Evolutionary conservation across 768 basidiomycete species (phyloP).

Genomic region (Boletus subparvulus): DNA sequence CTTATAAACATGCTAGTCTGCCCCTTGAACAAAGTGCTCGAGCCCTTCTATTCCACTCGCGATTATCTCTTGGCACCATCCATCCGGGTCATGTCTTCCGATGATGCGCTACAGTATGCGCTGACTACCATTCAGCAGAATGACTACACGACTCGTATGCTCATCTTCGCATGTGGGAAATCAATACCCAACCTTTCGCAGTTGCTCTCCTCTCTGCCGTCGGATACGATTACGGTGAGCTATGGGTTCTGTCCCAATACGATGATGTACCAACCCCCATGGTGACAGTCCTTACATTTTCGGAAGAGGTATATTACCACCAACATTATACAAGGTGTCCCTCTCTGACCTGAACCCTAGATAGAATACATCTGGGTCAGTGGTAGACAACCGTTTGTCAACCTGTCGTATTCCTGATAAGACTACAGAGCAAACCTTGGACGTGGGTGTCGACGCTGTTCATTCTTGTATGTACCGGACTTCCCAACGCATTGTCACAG

Average conservation of each 20-base stretch:
- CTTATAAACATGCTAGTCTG: too few species aligned
- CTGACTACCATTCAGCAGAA: not conserved
- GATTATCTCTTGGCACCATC: not conserved
- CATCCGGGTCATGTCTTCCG: not conserved
- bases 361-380: conserved; percentile 16
- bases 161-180: not conserved
- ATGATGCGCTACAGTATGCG: not conserved
- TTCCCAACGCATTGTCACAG: not conserved
- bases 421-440: conserved; percentile 6
- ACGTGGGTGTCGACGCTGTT: conserved; percentile 9
- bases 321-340: too few species aligned
- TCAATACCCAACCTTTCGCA: not conserved
- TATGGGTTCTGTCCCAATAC: not conserved
- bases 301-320: not conserved
- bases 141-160: not conserved
- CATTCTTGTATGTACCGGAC: conserved; percentile 1
- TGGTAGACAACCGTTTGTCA: not conserved
- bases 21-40: too few species aligned
- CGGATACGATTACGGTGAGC: conserved; percentile 1
- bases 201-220: not conserved
- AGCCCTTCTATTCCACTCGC: too few species aligned
- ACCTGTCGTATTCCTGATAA: not conserved
- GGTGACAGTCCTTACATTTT: not conserved
- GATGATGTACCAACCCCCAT: not conserved
- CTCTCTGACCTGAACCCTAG: not conserved